Base-by-base conservation (phyloP, 2,329 filamentous ascomycete species). In the Fusarium clavum region DNA sequence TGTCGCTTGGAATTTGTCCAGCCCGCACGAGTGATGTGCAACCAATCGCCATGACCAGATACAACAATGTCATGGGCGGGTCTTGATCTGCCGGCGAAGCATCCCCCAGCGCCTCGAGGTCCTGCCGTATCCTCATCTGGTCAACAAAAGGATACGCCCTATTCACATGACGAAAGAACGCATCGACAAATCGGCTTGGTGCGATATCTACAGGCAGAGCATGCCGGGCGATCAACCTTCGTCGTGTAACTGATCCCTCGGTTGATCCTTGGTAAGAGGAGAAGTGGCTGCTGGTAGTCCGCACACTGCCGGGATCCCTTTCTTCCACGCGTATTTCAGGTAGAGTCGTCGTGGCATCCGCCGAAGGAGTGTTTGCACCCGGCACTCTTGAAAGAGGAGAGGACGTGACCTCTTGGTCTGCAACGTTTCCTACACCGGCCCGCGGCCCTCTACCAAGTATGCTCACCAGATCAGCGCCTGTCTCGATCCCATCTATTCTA, bases 11-110 rank as follows among this genome's bases (percentile, higher is more conserved):
- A 2, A 82, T 76, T 58, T 83, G 79, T 1, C 82, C 82, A 3
- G 81, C 82, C 2, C 83, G 76, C 62, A 82, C 78, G 20, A 84
- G 70, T 0, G 82, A 84, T 0, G 81, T 83, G 54, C 80, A 82
- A 0, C 83, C 82, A 40, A 84, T 83, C 25, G 83, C 82, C 80
- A 84, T 83, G 67, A 84, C 77, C 7, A 84, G 78, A 62, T 82
- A 82, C 5, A 83, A 66, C 7, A 81, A 59, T 7, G 79, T 83
- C 56, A 74, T 69, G 16, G 70, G 67, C 22, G 73, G 72, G 45
- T 74, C 73, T 47, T 70, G 69, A 44, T 69, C 67, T 6, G 53
- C 62, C 7, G 78, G 77, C 30, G 78, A 77, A 24, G 73, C 62
- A 34, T 78, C 77, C 8, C 75, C 70, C 8, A 73, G 61, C 9